A percentile compares a stretch with the other conserved stretches of the same genome.
Conservation (phyloP, 176 grass and related monocot species). For the Alloteropsis semialata region DNA sequence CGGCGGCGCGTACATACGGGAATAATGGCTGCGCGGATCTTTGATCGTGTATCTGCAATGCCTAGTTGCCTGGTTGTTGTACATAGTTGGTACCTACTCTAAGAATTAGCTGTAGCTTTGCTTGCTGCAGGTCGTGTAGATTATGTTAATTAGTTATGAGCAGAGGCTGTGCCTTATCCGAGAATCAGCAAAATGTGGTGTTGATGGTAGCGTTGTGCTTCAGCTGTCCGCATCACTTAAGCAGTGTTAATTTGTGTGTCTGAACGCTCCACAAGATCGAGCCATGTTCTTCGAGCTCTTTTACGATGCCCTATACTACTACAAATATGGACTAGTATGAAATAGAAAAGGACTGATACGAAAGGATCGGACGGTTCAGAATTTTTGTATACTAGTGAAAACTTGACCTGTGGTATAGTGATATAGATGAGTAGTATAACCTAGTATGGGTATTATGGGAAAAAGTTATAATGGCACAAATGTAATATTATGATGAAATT, state of each 20-base stretch:
- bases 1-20: background rate
- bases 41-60: background rate
- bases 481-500: too few species aligned
- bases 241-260: background rate
- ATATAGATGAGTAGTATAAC: too few species aligned
- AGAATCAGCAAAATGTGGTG: background rate
- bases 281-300: background rate
- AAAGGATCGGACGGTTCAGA: too few species aligned
- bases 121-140: background rate
- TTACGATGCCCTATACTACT: too few species aligned
- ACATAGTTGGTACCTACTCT: background rate
- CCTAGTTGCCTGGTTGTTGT: slow-evolving; percentile 20
- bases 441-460: too few species aligned
- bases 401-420: too few species aligned
- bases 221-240: background rate
- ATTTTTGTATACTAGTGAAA: too few species aligned
- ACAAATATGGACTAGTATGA: too few species aligned
- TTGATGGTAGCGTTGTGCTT: background rate
- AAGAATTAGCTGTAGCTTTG: background rate
- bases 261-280: background rate
- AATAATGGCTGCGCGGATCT: slow-evolving; percentile 1
- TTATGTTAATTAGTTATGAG: background rate
- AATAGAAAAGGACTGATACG: too few species aligned
- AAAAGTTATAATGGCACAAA: too few species aligned
- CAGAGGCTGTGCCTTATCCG: background rate